A percentile compares a stretch with the other conserved stretches of the same genome.
These are phyloP conservation scores for Pascua sp. DNA, from an alignment of 1,284 basidiomycete species.

Conservation along the genomic window DNA sequence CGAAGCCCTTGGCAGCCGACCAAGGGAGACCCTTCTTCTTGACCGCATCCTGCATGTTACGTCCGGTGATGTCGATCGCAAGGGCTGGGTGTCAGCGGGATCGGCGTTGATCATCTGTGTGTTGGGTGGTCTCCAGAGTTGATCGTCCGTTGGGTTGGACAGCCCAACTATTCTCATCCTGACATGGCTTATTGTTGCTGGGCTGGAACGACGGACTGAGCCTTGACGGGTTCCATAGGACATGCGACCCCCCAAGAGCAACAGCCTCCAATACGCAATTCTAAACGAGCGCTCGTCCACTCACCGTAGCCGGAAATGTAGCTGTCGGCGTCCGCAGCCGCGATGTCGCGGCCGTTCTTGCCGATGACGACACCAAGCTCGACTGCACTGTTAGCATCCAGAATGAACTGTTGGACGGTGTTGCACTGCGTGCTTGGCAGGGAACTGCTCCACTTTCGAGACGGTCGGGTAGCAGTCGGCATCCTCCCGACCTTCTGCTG, in stretches of 20 bases:
- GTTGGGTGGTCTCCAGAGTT: background rate
- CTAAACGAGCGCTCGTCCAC: constrained; percentile 23
- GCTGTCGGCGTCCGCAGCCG: constrained; percentile 64
- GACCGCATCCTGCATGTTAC: constrained; percentile 89
- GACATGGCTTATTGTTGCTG: background rate
- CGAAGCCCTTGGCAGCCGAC: constrained; percentile 87
- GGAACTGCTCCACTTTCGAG: no score
- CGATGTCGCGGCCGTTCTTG: constrained; percentile 75
- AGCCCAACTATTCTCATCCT: background rate
- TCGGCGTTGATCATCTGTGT: no score
- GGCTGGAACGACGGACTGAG: no score
- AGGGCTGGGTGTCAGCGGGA: constrained; percentile 60
- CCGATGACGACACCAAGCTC: constrained; percentile 97
- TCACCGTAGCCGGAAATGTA: constrained; percentile 88
- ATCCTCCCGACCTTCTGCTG: no score
- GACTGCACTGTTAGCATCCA: constrained; percentile 55
- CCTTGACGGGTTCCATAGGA: no score
- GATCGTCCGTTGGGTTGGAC: background rate
- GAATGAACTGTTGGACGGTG: background rate
- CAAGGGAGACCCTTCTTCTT: constrained; percentile 92
- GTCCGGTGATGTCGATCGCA: constrained; percentile 90
- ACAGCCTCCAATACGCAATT: no score
- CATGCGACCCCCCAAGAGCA: no score
- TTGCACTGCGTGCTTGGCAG: background rate
- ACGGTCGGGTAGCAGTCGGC: background rate